phyloP scores from a whole-genome alignment of 306 rosid species.

The Casuarina equisetifolia region DNA sequence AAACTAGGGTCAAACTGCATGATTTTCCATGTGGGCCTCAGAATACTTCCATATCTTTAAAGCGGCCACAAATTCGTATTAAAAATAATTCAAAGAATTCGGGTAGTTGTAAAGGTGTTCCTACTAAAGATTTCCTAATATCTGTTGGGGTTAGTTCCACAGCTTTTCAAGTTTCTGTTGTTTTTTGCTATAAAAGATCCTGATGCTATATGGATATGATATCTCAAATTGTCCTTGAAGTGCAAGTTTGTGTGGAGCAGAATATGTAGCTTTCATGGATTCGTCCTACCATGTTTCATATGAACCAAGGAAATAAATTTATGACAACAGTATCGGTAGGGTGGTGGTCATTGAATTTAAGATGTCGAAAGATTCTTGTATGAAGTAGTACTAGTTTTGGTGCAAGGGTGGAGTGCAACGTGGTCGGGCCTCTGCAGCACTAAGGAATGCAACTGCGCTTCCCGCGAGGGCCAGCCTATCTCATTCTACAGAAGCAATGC shows the following conservation, averaged over 20 bases:
- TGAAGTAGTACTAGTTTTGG: too few relatives aligned
- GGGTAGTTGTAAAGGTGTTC: not conserved
- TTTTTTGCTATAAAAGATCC: too few relatives aligned
- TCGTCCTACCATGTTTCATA: not conserved
- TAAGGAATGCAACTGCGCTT: not conserved
- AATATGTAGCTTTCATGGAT: not conserved
- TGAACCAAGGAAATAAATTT: too few relatives aligned
- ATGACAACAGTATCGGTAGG: too few relatives aligned
- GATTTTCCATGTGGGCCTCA: constrained; percentile 1
- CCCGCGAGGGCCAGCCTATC: constrained; percentile 17
- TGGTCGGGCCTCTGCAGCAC: not conserved
- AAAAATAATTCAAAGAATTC: not conserved
- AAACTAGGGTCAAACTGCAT: not conserved
- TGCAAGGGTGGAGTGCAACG: not conserved
- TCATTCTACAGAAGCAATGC: constrained; percentile 13
- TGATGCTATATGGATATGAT: too few relatives aligned
- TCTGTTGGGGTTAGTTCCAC: not conserved
- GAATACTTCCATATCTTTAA: not conserved
- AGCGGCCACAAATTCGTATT: not conserved
- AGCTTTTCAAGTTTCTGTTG: not conserved
- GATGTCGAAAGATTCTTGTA: too few relatives aligned
- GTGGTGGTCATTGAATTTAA: too few relatives aligned
- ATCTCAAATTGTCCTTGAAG: not conserved
- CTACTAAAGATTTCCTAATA: not conserved
- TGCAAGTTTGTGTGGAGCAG: not conserved